Evolutionary conservation across 257 asterid species (phyloP).

Genomic region (Plantago elongata): DNA sequence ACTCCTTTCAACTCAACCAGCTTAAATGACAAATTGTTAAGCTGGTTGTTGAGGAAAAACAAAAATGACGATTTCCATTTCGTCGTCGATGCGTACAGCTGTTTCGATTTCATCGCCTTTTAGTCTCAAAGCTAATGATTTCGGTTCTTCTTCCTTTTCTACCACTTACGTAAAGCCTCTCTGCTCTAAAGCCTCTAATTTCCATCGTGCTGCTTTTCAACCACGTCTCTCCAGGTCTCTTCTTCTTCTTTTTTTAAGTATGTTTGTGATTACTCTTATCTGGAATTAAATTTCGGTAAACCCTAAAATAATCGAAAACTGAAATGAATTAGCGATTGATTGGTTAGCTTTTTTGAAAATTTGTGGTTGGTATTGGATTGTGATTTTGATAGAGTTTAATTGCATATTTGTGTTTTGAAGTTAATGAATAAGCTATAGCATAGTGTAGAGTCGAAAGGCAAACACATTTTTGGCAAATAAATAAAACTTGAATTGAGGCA

Average conservation of each 20-base stretch:
- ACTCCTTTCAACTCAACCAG: constrained; percentile 7
- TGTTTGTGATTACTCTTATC: constrained; percentile 5
- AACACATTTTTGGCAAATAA: no score
- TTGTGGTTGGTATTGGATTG: no score
- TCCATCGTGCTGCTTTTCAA: constrained; percentile 21
- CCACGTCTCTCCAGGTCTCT: constrained; percentile 43
- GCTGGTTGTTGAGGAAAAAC: neutral
- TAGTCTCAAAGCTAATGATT: constrained; percentile 24
- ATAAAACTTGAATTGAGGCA: no score
- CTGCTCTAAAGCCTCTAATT: constrained; percentile 22
- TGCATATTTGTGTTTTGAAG: no score
- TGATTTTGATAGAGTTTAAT: no score
- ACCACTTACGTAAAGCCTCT: constrained; percentile 24
- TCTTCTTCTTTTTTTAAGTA: neutral
- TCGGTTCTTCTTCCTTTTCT: constrained; percentile 28
- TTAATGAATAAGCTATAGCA: no score
- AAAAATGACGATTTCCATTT: constrained; percentile 45
- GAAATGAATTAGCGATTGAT: no score
- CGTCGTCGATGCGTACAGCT: constrained; percentile 38
- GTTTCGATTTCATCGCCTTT: constrained; percentile 27
- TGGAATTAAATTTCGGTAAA: constrained; percentile 4
- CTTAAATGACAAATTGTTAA: constrained; percentile 22
- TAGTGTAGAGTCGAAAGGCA: no score
- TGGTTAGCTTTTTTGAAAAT: no score
- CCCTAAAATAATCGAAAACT: no score